Evolutionary conservation across 148 eudicot genomes (phyloP).

Genomic region (Oxyria digyna): DNA sequence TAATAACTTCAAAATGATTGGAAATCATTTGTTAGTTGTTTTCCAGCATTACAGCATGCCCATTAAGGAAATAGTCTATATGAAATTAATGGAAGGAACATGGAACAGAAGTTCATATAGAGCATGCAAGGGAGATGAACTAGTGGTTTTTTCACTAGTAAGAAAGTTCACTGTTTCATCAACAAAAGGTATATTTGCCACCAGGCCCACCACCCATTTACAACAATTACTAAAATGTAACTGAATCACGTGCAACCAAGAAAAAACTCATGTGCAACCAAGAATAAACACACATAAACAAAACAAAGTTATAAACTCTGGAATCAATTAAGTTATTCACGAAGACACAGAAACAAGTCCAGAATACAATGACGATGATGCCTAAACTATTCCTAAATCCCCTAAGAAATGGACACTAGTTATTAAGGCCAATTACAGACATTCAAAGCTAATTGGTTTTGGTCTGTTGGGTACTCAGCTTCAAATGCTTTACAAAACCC

Average conservation of each 20-base stretch:
- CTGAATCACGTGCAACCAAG: background rate
- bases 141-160: too few relatives aligned
- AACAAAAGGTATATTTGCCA: too few relatives aligned
- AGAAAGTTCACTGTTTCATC: too few relatives aligned
- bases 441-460: background rate
- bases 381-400: background rate
- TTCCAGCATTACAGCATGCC: too few relatives aligned
- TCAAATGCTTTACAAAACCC: background rate
- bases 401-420: background rate
- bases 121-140: too few relatives aligned
- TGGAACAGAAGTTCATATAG: too few relatives aligned
- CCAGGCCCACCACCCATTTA: background rate
- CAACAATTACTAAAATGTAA: background rate
- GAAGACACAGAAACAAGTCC: background rate
- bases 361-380: background rate
- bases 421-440: background rate
- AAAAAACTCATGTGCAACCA: background rate
- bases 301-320: background rate
- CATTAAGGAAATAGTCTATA: too few relatives aligned
- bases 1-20: background rate
- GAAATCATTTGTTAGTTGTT: background rate
- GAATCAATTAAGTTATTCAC: background rate
- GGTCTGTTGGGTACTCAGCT: background rate
- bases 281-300: background rate
- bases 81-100: too few relatives aligned